Base-by-base conservation (phyloP, 2,329 filamentous ascomycete genomes). In the Sporothrix pseudoabietina region DNA sequence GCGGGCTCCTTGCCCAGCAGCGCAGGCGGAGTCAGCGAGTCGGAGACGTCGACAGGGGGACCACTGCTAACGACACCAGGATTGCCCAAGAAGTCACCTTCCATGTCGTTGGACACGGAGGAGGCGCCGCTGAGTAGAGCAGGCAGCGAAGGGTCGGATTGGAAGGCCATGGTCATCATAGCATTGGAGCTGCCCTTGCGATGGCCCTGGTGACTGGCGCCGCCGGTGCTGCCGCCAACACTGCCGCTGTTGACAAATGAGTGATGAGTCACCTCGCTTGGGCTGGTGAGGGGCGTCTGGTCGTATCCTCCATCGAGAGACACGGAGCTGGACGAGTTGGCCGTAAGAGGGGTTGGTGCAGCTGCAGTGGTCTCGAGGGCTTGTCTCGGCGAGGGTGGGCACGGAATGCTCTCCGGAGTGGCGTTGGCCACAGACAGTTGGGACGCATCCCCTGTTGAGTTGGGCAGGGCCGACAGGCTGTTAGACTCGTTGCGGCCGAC, bases 61-160 rank as follows among this genome's bases (percentile, higher is more conserved):
- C 82, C 82, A 59, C 35, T 35, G 22, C 39, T 44, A 7, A 87
- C 81, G 6, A 83, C 80, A 5, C 84, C 85, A 10, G 86, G 87
- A 30, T 81, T 83, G 71, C 85, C 81, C 3, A 90, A 81, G 54
- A 89, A 87, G 68, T 91, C 89, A 0, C 85, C 87, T 75, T 91
- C 89, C 30, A 86, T 82, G 76, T 90, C 89, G 0, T 87, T 88
- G 16, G 88, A 91, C 10, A 90, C 85, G 2, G 89, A 91, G 77
- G 88, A 90, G 9, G 88, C 87, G 12, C 89, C 87, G 73, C 89
- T 91, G 12, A 91, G 82, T 8, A 91, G 81, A 7, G 89, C 88
- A 12, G 89, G 89, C 2, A 91, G 80, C 5, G 89, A 91, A 0
- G 88, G 89, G 71, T 91, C 89, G 3, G 89, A 91, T 72, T 87